Conservation (phyloP, 441 rosid genomes). For the Monsonia emarginata region DNA sequence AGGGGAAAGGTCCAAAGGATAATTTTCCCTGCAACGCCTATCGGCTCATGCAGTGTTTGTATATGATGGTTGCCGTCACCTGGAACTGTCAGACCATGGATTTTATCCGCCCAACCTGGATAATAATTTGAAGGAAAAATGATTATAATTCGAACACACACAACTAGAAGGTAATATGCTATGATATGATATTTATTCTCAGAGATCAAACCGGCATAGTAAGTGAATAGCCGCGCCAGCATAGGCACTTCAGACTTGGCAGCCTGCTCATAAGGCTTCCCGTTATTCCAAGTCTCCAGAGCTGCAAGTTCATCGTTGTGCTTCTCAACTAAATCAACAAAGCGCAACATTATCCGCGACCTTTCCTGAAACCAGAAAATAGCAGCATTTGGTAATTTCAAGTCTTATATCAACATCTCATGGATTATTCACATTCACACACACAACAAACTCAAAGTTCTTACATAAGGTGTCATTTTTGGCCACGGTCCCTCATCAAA, state of each 20-base stretch:
- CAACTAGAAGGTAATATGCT: not conserved
- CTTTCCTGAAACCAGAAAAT: slow-evolving; percentile 51
- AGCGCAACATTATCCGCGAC: slow-evolving; percentile 49
- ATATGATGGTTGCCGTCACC: slow-evolving; percentile 46
- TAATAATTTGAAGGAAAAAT: slow-evolving; percentile 24
- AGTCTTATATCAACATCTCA: not conserved
- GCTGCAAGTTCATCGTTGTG: slow-evolving; percentile 47
- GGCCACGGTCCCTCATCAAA: slow-evolving; percentile 79
- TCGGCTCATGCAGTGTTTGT: slow-evolving; percentile 55
- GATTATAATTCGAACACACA: not conserved
- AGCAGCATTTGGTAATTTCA: slow-evolving; percentile 1
- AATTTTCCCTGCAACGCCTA: slow-evolving; percentile 66
- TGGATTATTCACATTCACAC: not conserved
- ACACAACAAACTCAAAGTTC: not conserved
- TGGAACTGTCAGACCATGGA: slow-evolving; percentile 48
- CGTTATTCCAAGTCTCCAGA: slow-evolving; percentile 61
- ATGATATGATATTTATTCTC: slow-evolving; percentile 18
- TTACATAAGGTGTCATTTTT: slow-evolving; percentile 53
- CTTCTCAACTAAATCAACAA: slow-evolving; percentile 46
- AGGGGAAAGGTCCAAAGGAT: slow-evolving; percentile 62
- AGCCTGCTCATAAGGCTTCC: slow-evolving; percentile 69
- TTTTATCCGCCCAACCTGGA: slow-evolving; percentile 42
- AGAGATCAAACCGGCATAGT: not conserved
- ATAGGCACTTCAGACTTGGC: slow-evolving; percentile 50
- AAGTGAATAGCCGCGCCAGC: slow-evolving; percentile 17